Percentiles rank a stretch among this genome's conserved stretches.
Conservation (phyloP, 176 grass and related monocot species). For the Aegilops bicornis region DNA sequence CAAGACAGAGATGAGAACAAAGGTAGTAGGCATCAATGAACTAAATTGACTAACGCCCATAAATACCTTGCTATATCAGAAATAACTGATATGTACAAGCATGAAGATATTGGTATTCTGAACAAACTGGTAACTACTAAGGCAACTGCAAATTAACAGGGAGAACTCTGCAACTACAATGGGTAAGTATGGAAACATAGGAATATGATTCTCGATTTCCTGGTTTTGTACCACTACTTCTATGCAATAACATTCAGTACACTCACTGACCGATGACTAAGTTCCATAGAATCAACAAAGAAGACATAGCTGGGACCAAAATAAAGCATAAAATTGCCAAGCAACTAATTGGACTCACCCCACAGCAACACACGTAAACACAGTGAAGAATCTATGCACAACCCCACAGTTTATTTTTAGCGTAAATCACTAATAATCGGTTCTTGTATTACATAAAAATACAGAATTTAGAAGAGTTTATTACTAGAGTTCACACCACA, state of each 20-base stretch:
- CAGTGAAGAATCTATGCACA: background rate
- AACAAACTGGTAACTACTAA: background rate
- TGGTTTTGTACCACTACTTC: background rate
- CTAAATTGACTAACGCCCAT: background rate
- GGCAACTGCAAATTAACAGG: background rate
- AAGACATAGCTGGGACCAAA: background rate
- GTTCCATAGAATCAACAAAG: background rate
- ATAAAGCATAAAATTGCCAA: background rate
- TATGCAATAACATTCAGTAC: background rate
- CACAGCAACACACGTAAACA: background rate
- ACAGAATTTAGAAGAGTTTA: background rate
- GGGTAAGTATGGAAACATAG: background rate
- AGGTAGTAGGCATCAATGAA: background rate
- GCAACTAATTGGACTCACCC: background rate
- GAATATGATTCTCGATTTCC: background rate
- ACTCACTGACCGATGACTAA: background rate
- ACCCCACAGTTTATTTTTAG: background rate
- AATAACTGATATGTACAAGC: background rate
- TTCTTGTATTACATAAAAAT: background rate
- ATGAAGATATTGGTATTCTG: background rate
- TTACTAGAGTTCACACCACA: background rate
- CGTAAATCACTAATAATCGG: background rate
- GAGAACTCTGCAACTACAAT: background rate
- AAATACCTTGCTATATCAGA: background rate
- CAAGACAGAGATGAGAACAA: slow-evolving; percentile 8